phyloP scores from a whole-genome alignment of 768 basidiomycete species.

The Scleroderma bovista region DNA sequence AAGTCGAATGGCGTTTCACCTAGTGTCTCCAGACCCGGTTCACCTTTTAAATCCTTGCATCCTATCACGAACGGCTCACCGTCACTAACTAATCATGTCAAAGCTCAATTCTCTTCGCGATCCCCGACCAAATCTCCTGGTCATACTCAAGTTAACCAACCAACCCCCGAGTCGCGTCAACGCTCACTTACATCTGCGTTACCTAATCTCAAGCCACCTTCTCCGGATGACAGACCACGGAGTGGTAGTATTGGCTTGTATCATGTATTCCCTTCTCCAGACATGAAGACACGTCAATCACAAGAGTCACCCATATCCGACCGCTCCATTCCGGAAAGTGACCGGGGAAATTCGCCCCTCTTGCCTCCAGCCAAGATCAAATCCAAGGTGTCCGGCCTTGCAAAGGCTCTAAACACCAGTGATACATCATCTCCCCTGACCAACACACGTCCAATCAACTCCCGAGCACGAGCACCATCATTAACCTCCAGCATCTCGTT shows the following conservation, averaged over 20 bases:
- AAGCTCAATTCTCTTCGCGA: slow-evolving; percentile 23
- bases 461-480: slow-evolving; percentile 25
- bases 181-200: slow-evolving; percentile 22
- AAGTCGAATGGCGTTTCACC: slow-evolving; percentile 27
- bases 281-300: slow-evolving; percentile 13
- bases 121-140: slow-evolving; percentile 23
- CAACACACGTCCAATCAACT: slow-evolving; percentile 25
- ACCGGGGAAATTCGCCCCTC: slow-evolving; percentile 13
- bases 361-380: slow-evolving; percentile 42
- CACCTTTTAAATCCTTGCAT: slow-evolving; percentile 35
- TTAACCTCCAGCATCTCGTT: slow-evolving; percentile 22
- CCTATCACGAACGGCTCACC: slow-evolving; percentile 28
- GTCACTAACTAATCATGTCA: slow-evolving; percentile 19
- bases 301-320: slow-evolving; percentile 14
- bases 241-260: slow-evolving; percentile 25
- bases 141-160: slow-evolving; percentile 4
- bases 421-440: slow-evolving; percentile 34
- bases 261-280: slow-evolving; percentile 21
- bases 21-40: slow-evolving; percentile 36
- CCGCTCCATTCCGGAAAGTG: slow-evolving; percentile 4
- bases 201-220: slow-evolving; percentile 22
- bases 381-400: slow-evolving; percentile 54
- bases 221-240: slow-evolving; percentile 28
- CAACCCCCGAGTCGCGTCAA: slow-evolving; percentile 25
- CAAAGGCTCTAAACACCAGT: slow-evolving; percentile 23